Evolutionary conservation across 1,284 basidiomycete genomes (phyloP), one percentile per base, ranked within the genome.

Genomic region (Leccinum variabile): DNA sequence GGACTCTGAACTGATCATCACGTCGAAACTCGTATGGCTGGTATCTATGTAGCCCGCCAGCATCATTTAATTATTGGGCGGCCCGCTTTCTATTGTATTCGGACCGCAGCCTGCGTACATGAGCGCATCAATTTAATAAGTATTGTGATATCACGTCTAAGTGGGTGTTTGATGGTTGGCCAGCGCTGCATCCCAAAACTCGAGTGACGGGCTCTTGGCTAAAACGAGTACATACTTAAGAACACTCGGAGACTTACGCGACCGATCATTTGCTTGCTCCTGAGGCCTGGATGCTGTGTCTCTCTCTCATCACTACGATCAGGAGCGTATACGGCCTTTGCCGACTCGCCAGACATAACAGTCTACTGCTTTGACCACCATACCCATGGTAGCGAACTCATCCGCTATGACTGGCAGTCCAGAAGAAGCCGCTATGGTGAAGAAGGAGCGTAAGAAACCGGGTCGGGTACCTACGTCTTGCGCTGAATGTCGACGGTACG

Each of bases 401-500:
- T 53, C 52, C 41, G 5, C 14, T 13, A 71, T 64, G 63, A 37
- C 56, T 3, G 50, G 56, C 22, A 61, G 49, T 28, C 25, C 62
- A 46, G 69, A 67, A 56, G 46, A 33, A 28, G 60, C 59, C 13
- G 11, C 25, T 32, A 46, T 59, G 5, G 60, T 53, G 13, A 68
- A 72, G 25, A 75, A 65, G 56, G 75, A 70, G 18, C 70, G 79
- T 55, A 76, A 77, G 61, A 79, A 80, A 59, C 82, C 82, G 6
- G 82, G 82, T 16, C 72, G 83, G 30, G 79, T 78, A 11, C 86
- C 88, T 6, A 88, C 89, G 10, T 86, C 86, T 18, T 90, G 89
- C 69, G 87, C 88, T 6, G 88, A 91, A 76, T 91, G 88, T 72
- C 79, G 89, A 65, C 78, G 83, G 83, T 83, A 62, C 10, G 72